These are phyloP conservation scores for Shiraia sp. DNA, from an alignment of 2,329 filamentous ascomycete species.

Conservation along the genomic window DNA sequence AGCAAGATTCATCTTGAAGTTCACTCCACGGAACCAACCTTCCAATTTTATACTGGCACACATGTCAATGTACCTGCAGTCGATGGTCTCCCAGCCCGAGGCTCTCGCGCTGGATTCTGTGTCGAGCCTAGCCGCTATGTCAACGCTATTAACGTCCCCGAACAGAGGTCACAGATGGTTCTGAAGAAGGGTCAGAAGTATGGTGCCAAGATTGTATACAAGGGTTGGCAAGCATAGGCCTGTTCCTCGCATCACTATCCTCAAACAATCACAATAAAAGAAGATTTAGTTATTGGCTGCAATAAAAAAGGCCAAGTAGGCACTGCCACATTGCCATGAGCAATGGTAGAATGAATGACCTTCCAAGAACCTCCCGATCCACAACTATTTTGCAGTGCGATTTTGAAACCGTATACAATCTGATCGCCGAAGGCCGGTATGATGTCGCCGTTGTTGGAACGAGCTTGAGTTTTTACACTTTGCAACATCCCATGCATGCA, in stretches of 20 bases:
- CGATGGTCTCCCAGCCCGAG: slow-evolving; percentile 64
- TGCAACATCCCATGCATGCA: too few relatives aligned
- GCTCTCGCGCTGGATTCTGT: slow-evolving; percentile 77
- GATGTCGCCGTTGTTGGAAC: too few relatives aligned
- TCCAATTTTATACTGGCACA: slow-evolving; percentile 95
- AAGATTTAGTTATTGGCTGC: too few relatives aligned
- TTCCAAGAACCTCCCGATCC: too few relatives aligned
- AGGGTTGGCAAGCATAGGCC: slow-evolving; percentile 70
- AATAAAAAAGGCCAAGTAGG: too few relatives aligned
- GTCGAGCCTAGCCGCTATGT: slow-evolving; percentile 91
- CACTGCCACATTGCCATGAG: too few relatives aligned
- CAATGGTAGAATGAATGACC: too few relatives aligned
- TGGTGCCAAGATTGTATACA: slow-evolving; percentile 80
- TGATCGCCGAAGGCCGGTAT: too few relatives aligned
- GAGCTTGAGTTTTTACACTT: too few relatives aligned
- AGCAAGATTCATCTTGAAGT: slow-evolving; percentile 83
- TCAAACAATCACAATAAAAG: too few relatives aligned
- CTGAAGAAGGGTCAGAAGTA: slow-evolving; percentile 85
- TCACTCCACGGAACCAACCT: slow-evolving; percentile 88
- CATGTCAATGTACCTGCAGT: slow-evolving; percentile 75
- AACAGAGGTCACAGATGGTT: slow-evolving; percentile 77
- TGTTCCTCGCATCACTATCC: neutral
- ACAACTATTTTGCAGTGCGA: too few relatives aligned
- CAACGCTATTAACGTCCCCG: slow-evolving; percentile 80
- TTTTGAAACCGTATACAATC: too few relatives aligned